These are phyloP conservation scores for Kluyveromyces nonfermentans DNA, from an alignment of 805 yeast genomes.

Conservation along the genomic window DNA sequence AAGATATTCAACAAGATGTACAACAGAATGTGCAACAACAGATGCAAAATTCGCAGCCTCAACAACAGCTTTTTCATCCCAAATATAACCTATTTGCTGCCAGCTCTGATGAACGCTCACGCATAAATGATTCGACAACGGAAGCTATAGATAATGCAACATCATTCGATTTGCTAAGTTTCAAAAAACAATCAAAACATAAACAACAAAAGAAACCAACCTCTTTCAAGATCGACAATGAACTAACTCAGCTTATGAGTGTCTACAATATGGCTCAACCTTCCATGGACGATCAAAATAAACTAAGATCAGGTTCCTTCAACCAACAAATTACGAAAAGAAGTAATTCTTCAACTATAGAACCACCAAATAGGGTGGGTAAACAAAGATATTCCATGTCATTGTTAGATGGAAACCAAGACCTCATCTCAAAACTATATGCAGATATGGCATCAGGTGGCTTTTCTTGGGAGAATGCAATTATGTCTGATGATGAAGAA, in stretches of 20 bases:
- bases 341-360: conserved; percentile 6
- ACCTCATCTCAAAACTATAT: conserved; percentile 17
- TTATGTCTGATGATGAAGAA: conserved; percentile 10
- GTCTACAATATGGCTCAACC: conserved; percentile 18
- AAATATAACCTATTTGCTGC: not conserved
- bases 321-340: conserved; percentile 1
- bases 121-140: not conserved
- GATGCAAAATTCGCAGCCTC: not conserved
- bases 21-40: not conserved
- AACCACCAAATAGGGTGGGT: conserved; percentile 15
- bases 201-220: not conserved
- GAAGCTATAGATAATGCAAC: not conserved
- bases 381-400: conserved; percentile 25
- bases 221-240: conserved; percentile 14
- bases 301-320: conserved; percentile 7
- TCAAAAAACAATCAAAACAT: conserved; percentile 1
- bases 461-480: conserved; percentile 10
- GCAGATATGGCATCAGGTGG: conserved; percentile 7
- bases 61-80: not conserved
- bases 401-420: conserved; percentile 16
- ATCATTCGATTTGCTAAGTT: conserved; percentile 1
- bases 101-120: not conserved
- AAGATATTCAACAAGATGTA: not conserved
- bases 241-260: conserved; percentile 17
- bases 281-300: not conserved